Evolutionary conservation across 2,329 filamentous ascomycete species (phyloP), one percentile per base, ranked within the genome.

Genomic region (Teratosphaeria pseudoeucalypti): DNA sequence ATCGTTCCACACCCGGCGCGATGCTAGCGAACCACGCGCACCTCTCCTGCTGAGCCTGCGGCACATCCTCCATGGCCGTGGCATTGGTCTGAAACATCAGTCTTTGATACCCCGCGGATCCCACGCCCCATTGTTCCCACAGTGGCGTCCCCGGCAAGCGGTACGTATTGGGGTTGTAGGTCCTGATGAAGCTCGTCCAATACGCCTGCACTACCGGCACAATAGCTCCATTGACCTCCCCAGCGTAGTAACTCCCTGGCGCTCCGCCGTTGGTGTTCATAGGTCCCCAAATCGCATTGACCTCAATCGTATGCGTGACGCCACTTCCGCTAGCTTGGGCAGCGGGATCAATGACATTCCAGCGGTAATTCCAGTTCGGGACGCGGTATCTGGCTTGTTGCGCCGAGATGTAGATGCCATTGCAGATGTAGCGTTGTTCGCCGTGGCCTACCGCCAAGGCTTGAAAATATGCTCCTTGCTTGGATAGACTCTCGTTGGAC

Each of bases 161-260:
- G 58, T 78, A 72, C 16, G 66, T 76, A 68, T 91, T 92, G 0
- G 88, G 88, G 70, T 92, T 77, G 43, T 84, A 78, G 0, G 77
- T 78, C 29, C 81, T 75, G 61, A 92, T 84, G 68, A 92, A 92
- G 63, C 84, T 88, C 1, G 84, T 82, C 86, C 87, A 91, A 71
- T 90, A 92, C 0, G 78, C 80, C 67, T 89, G 85, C 32, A 88
- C 80, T 0, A 87, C 73, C 0, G 81, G 77, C 1, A 87, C 78
- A 6, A 87, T 83, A 0, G 69, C 68, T 1, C 75, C 79, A 63
- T 90, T 90, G 14, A 73, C 72, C 14, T 75, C 76, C 2, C 75
- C 77, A 0, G 74, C 68, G 7, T 70, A 70, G 65, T 89, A 90
- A 54, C 81, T 85, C 2, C 68, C 67, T 0, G 86, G 85, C 1